Conservation (phyloP, 2,329 filamentous ascomycete genomes). For the Domatiomyces globalis region DNA sequence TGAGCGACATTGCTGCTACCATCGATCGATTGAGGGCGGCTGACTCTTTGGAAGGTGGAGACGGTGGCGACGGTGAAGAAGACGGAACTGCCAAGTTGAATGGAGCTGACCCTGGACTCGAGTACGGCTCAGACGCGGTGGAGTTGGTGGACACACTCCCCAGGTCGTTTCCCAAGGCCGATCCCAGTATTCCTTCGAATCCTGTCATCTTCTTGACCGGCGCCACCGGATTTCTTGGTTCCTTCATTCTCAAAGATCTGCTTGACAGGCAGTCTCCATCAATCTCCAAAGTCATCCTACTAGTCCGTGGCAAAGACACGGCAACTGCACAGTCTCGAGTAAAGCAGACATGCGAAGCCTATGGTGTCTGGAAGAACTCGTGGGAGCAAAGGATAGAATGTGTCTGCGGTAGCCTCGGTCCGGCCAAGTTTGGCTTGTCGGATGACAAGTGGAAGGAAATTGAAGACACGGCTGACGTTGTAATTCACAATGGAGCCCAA, state of each 20-base stretch:
- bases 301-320: slow-evolving; percentile 56
- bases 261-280: slow-evolving; percentile 44
- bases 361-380: slow-evolving; percentile 60
- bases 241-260: slow-evolving; percentile 64
- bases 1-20: slow-evolving; percentile 41
- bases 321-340: slow-evolving; percentile 51
- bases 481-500: slow-evolving; percentile 70
- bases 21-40: slow-evolving; percentile 31
- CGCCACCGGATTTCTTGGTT: slow-evolving; percentile 77
- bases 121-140: slow-evolving; percentile 38
- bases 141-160: slow-evolving; percentile 36
- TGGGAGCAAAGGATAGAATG: slow-evolving; percentile 54
- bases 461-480: slow-evolving; percentile 51
- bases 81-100: slow-evolving; percentile 29
- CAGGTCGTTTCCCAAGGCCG: slow-evolving; percentile 23
- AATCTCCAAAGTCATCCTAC: slow-evolving; percentile 51
- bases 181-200: slow-evolving; percentile 20
- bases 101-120: slow-evolving; percentile 26
- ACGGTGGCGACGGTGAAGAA: slow-evolving; percentile 28
- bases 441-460: slow-evolving; percentile 51
- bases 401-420: slow-evolving; percentile 59
- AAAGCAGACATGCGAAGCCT: slow-evolving; percentile 53
- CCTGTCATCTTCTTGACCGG: slow-evolving; percentile 69
- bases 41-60: slow-evolving; percentile 23
- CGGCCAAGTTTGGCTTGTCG: slow-evolving; percentile 60